Evolutionary conservation across 2,329 filamentous ascomycete species (phyloP), one percentile per base, ranked within the genome.

Genomic region (Fusarium musae): DNA sequence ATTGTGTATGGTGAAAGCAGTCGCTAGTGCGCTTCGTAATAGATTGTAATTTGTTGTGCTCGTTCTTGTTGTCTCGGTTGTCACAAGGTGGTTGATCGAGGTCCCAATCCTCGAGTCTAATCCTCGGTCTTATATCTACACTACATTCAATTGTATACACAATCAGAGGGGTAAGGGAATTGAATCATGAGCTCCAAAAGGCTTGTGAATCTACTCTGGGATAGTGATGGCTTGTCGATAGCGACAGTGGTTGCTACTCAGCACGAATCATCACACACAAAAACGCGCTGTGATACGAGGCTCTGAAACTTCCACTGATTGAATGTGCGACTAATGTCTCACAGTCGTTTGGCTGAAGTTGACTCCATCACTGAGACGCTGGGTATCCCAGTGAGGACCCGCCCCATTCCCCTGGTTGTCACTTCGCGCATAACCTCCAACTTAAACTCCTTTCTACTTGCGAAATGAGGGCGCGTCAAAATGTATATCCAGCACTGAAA

Each of bases 121-220:
- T 9, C 0, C 30, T 50, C n/a, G 19, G 1, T 2, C 13, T 30
- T 28, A 30, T 47, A 50, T 34, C 30, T 34, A 4, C 8, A 50
- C 6, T 23, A 1, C 1, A 19, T 3, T 23, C 15, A 6, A 7
- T 1, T 5, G 47, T 0, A 19, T 34, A 2, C 1, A 5, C 0
- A 19, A 9, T 34, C n/a, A 19, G 5, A 34, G 8, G 16, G 6
- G 0, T 4, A 34, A 11, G 2, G 2, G 30, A 26, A 17, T 11
- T 19, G 12, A 8, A 26, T 52, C 16, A 52, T 2, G 8, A 2
- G 11, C 2, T 4, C 2, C 1, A 5, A 23, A 9, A 11, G 12
- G n/a, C 8, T 5, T 13, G n/a, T 11, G 11, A 52, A 52, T 34
- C 3, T 7, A 19, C 3, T 9, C n/a, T 10, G n/a, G 32, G 12